Evolutionary conservation across 148 eudicot species (phyloP).

Genomic region (Camellia lanceoleosa): DNA sequence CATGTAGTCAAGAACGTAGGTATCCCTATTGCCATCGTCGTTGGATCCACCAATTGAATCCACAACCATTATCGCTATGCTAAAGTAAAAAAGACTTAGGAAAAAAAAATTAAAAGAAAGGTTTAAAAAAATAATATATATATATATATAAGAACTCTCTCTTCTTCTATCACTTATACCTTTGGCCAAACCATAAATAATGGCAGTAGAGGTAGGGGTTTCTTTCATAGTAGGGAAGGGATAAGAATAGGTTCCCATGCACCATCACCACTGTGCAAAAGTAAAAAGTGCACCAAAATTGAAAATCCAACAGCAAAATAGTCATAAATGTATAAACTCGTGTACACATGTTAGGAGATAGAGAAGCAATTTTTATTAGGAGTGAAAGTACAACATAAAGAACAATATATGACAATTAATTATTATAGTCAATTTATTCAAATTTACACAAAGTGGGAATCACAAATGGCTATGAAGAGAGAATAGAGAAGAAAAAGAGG

Average conservation of each 20-base stretch:
- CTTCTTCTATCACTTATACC: not conserved
- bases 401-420: not conserved
- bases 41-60: not conserved
- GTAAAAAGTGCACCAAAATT: not conserved
- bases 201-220: not conserved
- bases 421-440: not conserved
- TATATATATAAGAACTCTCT: too few relatives aligned
- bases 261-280: not conserved
- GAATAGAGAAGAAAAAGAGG: not conserved
- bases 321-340: not conserved
- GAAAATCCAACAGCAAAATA: not conserved
- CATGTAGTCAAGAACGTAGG: not conserved
- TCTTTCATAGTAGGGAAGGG: not conserved
- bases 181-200: too few relatives aligned
- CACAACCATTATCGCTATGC: not conserved
- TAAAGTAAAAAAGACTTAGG: too few relatives aligned
- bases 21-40: not conserved
- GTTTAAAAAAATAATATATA: too few relatives aligned
- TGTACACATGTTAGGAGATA: not conserved
- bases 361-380: too few relatives aligned
- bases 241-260: not conserved
- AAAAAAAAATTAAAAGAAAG: too few relatives aligned
- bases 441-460: not conserved
- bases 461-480: not conserved
- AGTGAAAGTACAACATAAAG: not conserved